Evolutionary conservation across 495 filamentous ascomycete species (phyloP).

Genomic region (Penicillium maclennaniae): DNA sequence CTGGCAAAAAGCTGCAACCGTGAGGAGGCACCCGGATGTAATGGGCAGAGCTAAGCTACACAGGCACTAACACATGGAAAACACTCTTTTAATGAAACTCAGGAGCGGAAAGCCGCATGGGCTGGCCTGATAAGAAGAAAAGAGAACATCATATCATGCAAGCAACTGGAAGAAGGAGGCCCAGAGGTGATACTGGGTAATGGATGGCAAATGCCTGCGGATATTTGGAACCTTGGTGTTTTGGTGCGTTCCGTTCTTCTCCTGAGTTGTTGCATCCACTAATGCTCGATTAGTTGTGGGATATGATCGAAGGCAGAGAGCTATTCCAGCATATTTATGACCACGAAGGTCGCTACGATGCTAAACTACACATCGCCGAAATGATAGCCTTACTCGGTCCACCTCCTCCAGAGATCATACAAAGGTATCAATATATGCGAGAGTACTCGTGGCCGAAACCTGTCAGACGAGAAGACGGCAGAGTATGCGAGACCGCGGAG

Average conservation of each 20-base stretch:
- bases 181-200: conserved; percentile 46
- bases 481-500: conserved; percentile 32
- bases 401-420: conserved; percentile 40
- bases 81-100: no score
- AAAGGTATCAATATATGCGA: conserved; percentile 39
- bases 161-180: no score
- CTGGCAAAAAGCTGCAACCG: no score
- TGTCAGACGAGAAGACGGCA: conserved; percentile 32
- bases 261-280: conserved; percentile 20
- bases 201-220: conserved; percentile 38
- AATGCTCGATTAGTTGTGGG: conserved; percentile 42
- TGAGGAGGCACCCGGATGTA: no score
- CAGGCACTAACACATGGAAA: no score
- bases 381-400: conserved; percentile 47
- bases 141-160: no score
- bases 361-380: conserved; percentile 41
- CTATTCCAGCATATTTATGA: conserved; percentile 40
- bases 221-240: conserved; percentile 49
- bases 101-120: no score
- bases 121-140: no score
- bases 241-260: conserved; percentile 36
- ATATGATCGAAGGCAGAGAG: conserved; percentile 46
- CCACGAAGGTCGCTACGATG: conserved; percentile 29
- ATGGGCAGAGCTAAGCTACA: no score
- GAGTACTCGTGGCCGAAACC: conserved; percentile 32